Evolutionary conservation across 805 yeast genomes (phyloP), one percentile per base, ranked within the genome.

Genomic region (Starmerella roubikii): DNA sequence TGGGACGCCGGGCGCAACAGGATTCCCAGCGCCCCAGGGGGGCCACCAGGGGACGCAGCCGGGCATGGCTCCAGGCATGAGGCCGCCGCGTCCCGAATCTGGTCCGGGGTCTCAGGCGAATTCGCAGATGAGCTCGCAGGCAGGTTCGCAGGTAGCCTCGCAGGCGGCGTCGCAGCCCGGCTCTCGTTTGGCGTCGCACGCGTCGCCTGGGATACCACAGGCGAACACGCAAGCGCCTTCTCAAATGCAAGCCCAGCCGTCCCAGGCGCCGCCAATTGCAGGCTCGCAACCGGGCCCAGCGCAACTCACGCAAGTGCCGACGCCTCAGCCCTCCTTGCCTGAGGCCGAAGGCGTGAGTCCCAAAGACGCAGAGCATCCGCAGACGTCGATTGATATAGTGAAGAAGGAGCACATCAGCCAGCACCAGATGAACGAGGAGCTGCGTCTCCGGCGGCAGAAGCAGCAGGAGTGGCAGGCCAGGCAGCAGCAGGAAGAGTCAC

Each of bases 381-480:
- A 11, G 11, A 23, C 25, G 25, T 23, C 11, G 25, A 23, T 8
- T n/a, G n/a, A n/a, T n/a, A n/a, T n/a, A n/a, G 35, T 38, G 29
- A 42, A 38, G 25, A 38, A 41, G 30, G 44, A 43, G 32, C 49
- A 47, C 18, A 18, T 34, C 4, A 41, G 43, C 40, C 51, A 47
- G 40, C 51, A 39, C 24, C 42, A 45, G 17, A 39, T 49, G 43
- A 49, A 49, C 25, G 48, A 40, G 25, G 52, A 48, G 34, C 43
- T 48, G 7, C 38, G 40, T 19, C 29, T 44, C 16, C 41, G 42
- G 37, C 38, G 41, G 15, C 40, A 47, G 34, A 45, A 46, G 30
- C 41, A 41, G 34, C 52, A 51, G 44, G 52, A 51, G 30, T 49
- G 52, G 55, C 49, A 45, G 29, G 54, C 51, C 4, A 54, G 46